Conservation (phyloP, 768 basidiomycete genomes). For the Mycena polygramma region DNA sequence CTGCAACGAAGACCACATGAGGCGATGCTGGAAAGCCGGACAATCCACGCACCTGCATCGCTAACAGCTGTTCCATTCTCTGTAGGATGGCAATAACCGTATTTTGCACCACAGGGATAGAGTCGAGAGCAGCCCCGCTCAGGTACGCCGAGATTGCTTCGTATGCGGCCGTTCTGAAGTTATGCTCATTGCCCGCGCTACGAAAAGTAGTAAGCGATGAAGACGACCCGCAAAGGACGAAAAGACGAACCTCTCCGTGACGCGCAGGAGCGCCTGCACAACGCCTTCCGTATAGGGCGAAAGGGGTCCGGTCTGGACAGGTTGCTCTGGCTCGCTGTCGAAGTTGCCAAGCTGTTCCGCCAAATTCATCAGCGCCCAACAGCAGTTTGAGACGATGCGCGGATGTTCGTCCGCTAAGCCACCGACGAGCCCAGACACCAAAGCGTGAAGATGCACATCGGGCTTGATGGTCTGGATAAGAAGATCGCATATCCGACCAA, state of each 20-base stretch:
- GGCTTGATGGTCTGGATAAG: slow-evolving; percentile 89
- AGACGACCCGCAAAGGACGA: not conserved
- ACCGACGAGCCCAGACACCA: slow-evolving; percentile 85
- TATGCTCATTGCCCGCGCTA: slow-evolving; percentile 88
- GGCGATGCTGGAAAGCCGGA: not conserved
- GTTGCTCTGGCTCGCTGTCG: slow-evolving; percentile 72
- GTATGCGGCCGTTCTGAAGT: slow-evolving; percentile 95
- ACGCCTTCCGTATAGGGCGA: slow-evolving; percentile 93
- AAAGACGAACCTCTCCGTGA: slow-evolving; percentile 84
- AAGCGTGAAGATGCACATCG: slow-evolving; percentile 86
- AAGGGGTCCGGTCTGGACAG: slow-evolving; percentile 71
- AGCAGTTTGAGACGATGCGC: slow-evolving; percentile 92
- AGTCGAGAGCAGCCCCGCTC: slow-evolving; percentile 83
- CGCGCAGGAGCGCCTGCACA: slow-evolving; percentile 83
- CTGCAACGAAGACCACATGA: slow-evolving; percentile 50
- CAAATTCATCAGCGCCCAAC: slow-evolving; percentile 97
- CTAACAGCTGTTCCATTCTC: slow-evolving; percentile 90
- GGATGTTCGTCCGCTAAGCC: slow-evolving; percentile 82
- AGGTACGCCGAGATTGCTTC: slow-evolving; percentile 94
- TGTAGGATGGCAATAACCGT: slow-evolving; percentile 86
- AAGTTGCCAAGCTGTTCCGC: slow-evolving; percentile 86
- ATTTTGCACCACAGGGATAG: slow-evolving; percentile 84
- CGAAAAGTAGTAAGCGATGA: slow-evolving; percentile 31
- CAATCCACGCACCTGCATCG: slow-evolving; percentile 75
- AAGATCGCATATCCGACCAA: slow-evolving; percentile 94